Conservation (phyloP, 2,329 filamentous ascomycete genomes). For the Xylariaceae sp. region DNA sequence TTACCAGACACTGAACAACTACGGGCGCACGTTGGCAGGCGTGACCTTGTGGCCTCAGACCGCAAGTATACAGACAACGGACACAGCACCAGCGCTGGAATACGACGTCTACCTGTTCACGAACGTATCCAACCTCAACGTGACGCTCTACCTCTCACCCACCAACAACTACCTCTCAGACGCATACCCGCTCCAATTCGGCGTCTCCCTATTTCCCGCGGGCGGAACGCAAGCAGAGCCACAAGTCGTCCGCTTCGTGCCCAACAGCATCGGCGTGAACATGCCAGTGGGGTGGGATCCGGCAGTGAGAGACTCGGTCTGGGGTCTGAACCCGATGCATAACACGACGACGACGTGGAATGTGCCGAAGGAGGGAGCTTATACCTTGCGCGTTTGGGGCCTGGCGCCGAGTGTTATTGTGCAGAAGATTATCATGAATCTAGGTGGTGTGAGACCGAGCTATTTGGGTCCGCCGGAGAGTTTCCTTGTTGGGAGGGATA, state of each 20-base stretch:
- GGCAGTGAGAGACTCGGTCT: slow-evolving; percentile 43
- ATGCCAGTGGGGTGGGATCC: slow-evolving; percentile 41
- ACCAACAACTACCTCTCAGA: slow-evolving; percentile 51
- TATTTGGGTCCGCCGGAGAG: slow-evolving; percentile 57
- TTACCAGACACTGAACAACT: slow-evolving; percentile 50
- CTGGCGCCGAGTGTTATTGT: slow-evolving; percentile 50
- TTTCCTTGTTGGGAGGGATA: slow-evolving; percentile 42
- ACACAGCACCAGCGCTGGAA: slow-evolving; percentile 51
- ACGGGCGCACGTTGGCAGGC: slow-evolving; percentile 56
- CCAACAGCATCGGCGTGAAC: slow-evolving; percentile 36
- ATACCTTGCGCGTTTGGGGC: slow-evolving; percentile 49
- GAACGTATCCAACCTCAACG: slow-evolving; percentile 39
- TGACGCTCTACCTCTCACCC: slow-evolving; percentile 50
- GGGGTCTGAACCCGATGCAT: slow-evolving; percentile 40
- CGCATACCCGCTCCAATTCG: slow-evolving; percentile 39
- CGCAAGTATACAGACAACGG: slow-evolving; percentile 45
- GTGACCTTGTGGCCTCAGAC: slow-evolving; percentile 53
- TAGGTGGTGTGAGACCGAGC: slow-evolving; percentile 51
- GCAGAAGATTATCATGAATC: slow-evolving; percentile 53
- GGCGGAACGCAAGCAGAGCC: slow-evolving; percentile 24
- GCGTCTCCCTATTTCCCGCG: slow-evolving; percentile 32
- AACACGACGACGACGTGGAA: slow-evolving; percentile 43
- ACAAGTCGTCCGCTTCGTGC: slow-evolving; percentile 39
- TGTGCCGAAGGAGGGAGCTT: slow-evolving; percentile 39
- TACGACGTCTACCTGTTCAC: slow-evolving; percentile 62